Conservation (phyloP, 306 rosid species). For the Cicer yamashitae region DNA sequence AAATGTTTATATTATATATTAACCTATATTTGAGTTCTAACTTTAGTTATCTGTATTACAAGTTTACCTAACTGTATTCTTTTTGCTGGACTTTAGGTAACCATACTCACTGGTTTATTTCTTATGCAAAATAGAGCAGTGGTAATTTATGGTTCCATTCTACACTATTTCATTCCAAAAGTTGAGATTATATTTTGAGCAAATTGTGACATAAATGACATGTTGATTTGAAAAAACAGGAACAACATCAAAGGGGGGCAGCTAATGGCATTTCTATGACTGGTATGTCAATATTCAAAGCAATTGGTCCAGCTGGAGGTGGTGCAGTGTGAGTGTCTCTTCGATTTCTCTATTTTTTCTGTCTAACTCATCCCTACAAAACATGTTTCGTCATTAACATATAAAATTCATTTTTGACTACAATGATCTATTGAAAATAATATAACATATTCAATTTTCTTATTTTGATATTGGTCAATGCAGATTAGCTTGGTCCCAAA, state of each 20-base stretch:
- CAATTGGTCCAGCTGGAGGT: conserved; percentile 82
- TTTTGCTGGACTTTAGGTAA: conserved; percentile 46
- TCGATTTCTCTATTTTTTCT: background rate
- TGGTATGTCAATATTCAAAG: conserved; percentile 74
- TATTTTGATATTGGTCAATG: conserved; percentile 12
- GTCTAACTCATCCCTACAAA: no score
- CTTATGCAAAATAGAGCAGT: conserved; percentile 74
- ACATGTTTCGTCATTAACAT: background rate
- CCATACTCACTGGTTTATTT: conserved; percentile 62
- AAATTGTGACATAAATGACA: background rate
- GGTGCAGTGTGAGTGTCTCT: conserved; percentile 70
- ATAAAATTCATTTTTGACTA: background rate
- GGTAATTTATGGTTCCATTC: conserved; percentile 55
- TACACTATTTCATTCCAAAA: background rate
- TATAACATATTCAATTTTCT: conserved; percentile 2
- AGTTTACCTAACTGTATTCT: background rate
- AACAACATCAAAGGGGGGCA: conserved; percentile 77
- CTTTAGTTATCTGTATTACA: background rate
- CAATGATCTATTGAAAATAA: background rate
- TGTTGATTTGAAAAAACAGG: conserved; percentile 53
- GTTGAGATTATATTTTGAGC: background rate
- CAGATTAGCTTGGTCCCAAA: conserved; percentile 43
- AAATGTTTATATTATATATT: background rate
- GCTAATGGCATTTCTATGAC: conserved; percentile 90
- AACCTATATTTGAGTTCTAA: background rate